Evolutionary conservation across 768 basidiomycete genomes (phyloP).

Genomic region (Pisolithus microcarpus): DNA sequence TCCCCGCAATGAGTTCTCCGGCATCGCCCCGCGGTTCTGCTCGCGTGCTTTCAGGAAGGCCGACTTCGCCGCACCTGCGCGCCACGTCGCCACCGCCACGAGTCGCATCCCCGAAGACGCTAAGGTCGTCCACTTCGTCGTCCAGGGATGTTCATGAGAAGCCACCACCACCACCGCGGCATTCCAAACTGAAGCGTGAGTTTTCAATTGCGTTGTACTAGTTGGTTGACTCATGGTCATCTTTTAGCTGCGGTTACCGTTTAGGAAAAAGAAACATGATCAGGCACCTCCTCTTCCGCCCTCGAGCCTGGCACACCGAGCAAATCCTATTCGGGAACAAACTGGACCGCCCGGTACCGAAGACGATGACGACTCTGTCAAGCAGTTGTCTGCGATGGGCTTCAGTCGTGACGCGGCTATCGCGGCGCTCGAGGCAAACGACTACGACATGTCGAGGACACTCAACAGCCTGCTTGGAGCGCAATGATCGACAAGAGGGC

Average conservation of each 20-base stretch:
- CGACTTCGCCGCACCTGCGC: constrained; percentile 39
- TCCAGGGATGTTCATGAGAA: constrained; percentile 49
- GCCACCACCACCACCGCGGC: constrained; percentile 45
- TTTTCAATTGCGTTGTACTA: constrained; percentile 8
- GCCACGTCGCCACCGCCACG: constrained; percentile 45
- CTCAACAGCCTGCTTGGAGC: constrained; percentile 63
- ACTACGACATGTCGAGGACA: constrained; percentile 75
- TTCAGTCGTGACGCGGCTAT: constrained; percentile 81
- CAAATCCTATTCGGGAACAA: constrained; percentile 41
- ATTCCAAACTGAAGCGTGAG: constrained; percentile 76
- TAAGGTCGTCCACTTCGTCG: constrained; percentile 52
- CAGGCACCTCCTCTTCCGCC: constrained; percentile 38
- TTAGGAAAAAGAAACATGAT: constrained; percentile 67
- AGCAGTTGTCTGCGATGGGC: constrained; percentile 82
- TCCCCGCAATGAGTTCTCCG: constrained; percentile 34
- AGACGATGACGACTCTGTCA: constrained; percentile 71
- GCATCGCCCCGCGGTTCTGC: constrained; percentile 34
- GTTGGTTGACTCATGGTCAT: constrained; percentile 1
- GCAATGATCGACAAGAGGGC: constrained; percentile 7
- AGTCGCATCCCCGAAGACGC: constrained; percentile 45
- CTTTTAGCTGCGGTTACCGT: constrained; percentile 63
- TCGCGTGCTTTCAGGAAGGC: constrained; percentile 23
- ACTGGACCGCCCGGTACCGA: constrained; percentile 47
- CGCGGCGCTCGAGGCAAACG: constrained; percentile 73
- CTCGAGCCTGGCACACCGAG: constrained; percentile 26